Evolutionary conservation across 2,329 filamentous ascomycete species (phyloP).

Genomic region (Alternaria dauci): DNA sequence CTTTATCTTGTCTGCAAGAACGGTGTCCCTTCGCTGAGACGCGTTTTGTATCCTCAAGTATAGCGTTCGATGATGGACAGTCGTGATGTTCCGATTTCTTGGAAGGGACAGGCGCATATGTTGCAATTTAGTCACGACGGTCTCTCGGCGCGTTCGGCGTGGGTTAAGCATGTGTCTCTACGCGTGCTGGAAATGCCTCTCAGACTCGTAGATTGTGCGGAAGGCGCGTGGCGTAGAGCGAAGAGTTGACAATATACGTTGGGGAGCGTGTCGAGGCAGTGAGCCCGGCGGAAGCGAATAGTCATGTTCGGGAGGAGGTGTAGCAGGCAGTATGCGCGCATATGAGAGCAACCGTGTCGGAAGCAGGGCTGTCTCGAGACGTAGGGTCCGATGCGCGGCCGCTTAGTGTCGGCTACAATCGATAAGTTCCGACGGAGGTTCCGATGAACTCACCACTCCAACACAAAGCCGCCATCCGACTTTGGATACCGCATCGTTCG

Average conservation of each 20-base stretch:
- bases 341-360: background rate
- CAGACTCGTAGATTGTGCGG: background rate
- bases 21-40: background rate
- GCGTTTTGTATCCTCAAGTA: background rate
- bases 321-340: background rate
- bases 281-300: background rate
- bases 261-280: background rate
- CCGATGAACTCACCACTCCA: constrained; percentile 17
- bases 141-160: background rate
- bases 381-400: constrained; percentile 20
- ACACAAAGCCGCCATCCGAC: background rate
- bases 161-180: background rate
- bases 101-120: background rate
- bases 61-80: background rate
- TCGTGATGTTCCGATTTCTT: background rate
- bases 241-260: background rate
- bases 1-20: background rate
- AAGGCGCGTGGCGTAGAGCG: background rate
- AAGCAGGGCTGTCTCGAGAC: background rate
- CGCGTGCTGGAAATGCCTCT: background rate
- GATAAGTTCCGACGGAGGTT: constrained; percentile 17
- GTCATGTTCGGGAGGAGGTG: background rate
- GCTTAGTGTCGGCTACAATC: constrained; percentile 27
- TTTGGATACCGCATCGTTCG: background rate
- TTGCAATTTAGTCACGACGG: background rate